Evolutionary conservation across 257 asterid genomes (phyloP).

Genomic region (Ehretia macrophylla): DNA sequence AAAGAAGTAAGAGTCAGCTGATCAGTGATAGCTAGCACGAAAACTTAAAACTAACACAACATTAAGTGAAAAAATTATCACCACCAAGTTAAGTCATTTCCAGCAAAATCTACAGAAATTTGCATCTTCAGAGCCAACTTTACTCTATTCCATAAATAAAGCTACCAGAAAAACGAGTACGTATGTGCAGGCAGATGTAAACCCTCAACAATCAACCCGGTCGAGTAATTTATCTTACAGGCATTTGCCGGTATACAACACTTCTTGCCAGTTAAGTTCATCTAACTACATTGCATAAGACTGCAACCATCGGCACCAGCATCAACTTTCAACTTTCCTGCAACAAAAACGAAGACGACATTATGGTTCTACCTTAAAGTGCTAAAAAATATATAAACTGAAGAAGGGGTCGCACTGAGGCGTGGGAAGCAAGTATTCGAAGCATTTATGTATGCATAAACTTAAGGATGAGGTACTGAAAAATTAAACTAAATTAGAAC

Average conservation of each 20-base stretch:
- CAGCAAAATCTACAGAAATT: neutral
- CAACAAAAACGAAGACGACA: neutral
- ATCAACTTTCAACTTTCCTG: neutral
- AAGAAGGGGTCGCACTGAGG: no score
- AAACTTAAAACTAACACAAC: neutral
- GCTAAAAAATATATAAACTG: neutral
- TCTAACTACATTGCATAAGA: neutral
- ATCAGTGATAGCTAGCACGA: neutral
- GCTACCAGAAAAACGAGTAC: no score
- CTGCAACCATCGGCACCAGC: neutral
- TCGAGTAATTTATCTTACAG: neutral
- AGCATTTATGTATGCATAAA: no score
- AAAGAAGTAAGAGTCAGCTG: neutral
- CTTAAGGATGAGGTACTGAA: no score
- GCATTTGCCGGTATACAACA: neutral
- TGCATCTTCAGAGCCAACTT: conserved; percentile 4
- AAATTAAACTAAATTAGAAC: no score
- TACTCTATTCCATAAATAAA: neutral
- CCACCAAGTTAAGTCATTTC: neutral
- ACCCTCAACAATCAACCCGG: no score
- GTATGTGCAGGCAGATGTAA: no score
- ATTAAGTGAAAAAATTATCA: neutral
- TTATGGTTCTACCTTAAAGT: neutral
- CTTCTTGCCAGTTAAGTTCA: neutral
- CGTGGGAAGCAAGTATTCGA: no score